Percentiles rank a stretch among this genome's conserved stretches.
These are phyloP conservation scores for Eutypella sp. DNA, from an alignment of 2,329 filamentous ascomycete genomes.

Conservation along the genomic window DNA sequence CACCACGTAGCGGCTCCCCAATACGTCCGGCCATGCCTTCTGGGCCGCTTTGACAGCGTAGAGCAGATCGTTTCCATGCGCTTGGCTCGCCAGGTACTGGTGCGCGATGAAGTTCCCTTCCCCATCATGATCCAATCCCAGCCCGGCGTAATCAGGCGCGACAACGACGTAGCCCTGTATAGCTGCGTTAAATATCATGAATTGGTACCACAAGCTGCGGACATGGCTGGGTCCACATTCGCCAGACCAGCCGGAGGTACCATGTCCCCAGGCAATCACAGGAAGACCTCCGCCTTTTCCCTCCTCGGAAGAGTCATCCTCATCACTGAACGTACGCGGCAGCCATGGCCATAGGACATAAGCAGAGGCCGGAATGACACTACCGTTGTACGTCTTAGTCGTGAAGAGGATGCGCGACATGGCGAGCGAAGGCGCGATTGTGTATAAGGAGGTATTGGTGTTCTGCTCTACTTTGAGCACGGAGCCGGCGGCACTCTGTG, in stretches of 20 bases:
- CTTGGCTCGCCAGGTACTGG: background rate
- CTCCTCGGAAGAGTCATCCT: background rate
- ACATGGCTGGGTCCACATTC: conserved; percentile 4
- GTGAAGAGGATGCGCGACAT: conserved; percentile 6
- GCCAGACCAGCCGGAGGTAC: conserved; percentile 2
- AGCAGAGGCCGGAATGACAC: conserved; percentile 5
- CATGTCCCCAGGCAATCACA: conserved; percentile 5
- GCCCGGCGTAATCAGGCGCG: conserved; percentile 5
- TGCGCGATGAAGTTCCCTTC: conserved; percentile 2
- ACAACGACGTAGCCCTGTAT: conserved; percentile 4
- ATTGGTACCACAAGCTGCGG: conserved; percentile 3
- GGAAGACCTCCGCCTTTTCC: conserved; percentile 1
- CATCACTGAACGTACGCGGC: background rate
- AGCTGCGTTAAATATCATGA: conserved; percentile 2
- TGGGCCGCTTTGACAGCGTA: conserved; percentile 3
- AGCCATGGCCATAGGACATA: conserved; percentile 6
- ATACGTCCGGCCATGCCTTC: background rate
- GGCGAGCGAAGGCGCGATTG: conserved; percentile 1
- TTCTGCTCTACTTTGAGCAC: conserved; percentile 3
- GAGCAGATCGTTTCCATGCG: background rate
- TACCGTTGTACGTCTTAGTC: conserved; percentile 5
- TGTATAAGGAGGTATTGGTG: conserved; percentile 6
- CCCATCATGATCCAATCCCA: conserved; percentile 1
- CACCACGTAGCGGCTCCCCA: conserved; percentile 1
- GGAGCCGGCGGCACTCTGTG: background rate